These are phyloP conservation scores for Calonectria pteridis DNA, from an alignment of 2,329 filamentous ascomycete species.

Conservation along the genomic window DNA sequence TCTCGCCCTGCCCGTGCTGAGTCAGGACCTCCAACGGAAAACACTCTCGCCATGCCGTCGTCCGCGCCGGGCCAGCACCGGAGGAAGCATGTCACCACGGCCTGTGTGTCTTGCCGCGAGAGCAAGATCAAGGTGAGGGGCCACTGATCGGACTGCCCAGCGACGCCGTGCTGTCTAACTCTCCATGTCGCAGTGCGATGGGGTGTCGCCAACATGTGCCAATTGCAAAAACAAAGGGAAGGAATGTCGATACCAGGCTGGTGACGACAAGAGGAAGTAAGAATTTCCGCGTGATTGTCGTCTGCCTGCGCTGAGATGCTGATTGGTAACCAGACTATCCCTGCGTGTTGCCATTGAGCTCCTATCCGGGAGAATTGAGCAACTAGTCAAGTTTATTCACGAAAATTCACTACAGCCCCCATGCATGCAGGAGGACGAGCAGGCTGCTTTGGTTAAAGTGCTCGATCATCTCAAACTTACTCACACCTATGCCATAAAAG, in stretches of 20 bases:
- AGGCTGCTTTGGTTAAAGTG: conserved; percentile 29
- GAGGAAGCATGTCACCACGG: conserved; percentile 58
- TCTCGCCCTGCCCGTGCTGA: not conserved
- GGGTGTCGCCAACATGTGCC: conserved; percentile 30
- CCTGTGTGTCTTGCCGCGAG: conserved; percentile 58
- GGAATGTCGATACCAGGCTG: conserved; percentile 34
- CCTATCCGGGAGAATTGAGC: conserved; percentile 30
- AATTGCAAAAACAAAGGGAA: conserved; percentile 36
- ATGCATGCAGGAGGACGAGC: conserved; percentile 46
- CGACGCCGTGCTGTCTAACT: not conserved
- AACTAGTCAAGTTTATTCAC: conserved; percentile 52
- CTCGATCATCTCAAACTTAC: conserved; percentile 30
- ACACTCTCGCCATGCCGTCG: conserved; percentile 29
- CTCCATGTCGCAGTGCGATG: conserved; percentile 30
- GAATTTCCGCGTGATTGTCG: not conserved
- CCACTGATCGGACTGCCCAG: not conserved
- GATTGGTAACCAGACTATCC: conserved; percentile 22
- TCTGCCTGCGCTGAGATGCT: not conserved
- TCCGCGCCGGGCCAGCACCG: conserved; percentile 22
- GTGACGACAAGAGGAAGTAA: conserved; percentile 37
- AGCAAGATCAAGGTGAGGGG: conserved; percentile 56
- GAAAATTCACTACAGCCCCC: conserved; percentile 54
- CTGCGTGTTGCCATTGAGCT: conserved; percentile 33
- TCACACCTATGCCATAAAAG: conserved; percentile 29
- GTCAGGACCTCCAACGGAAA: not conserved